Conservation (phyloP, 2,329 filamentous ascomycete genomes). For the Pseudocercospora musae region DNA sequence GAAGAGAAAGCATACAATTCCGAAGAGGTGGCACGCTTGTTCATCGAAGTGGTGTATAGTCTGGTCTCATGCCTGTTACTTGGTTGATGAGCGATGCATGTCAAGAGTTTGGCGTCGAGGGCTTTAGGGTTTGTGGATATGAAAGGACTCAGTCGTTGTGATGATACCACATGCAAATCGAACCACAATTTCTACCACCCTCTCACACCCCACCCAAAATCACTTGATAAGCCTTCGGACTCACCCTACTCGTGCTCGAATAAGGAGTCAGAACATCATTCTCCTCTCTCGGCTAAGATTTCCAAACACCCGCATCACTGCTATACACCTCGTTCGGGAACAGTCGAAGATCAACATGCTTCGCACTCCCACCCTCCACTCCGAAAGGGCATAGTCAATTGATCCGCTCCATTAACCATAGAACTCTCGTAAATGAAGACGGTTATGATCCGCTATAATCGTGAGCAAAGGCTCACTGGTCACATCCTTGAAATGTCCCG, state of each 20-base stretch:
- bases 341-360: conserved; percentile 14
- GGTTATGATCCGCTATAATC: conserved; percentile 22
- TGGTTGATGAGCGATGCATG: too few relatives aligned
- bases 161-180: too few relatives aligned
- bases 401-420: conserved; percentile 34
- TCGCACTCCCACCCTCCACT: background rate
- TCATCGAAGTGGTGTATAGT: conserved; percentile 59
- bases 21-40: conserved; percentile 72
- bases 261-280: background rate
- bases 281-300: background rate
- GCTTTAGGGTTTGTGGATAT: too few relatives aligned
- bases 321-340: conserved; percentile 23
- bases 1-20: conserved; percentile 82
- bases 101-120: too few relatives aligned
- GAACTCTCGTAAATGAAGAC: conserved; percentile 30
- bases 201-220: background rate
- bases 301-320: background rate
- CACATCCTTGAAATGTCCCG: conserved; percentile 24
- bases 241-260: too few relatives aligned
- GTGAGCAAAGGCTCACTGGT: too few relatives aligned
- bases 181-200: background rate
- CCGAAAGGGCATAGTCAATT: conserved; percentile 18
- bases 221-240: background rate
- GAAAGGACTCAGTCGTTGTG: too few relatives aligned
- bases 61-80: too few relatives aligned